Evolutionary conservation across 179 eudicot species (phyloP), one percentile per base, ranked within the genome.

Genomic region (Heliamphora pulchella): DNA sequence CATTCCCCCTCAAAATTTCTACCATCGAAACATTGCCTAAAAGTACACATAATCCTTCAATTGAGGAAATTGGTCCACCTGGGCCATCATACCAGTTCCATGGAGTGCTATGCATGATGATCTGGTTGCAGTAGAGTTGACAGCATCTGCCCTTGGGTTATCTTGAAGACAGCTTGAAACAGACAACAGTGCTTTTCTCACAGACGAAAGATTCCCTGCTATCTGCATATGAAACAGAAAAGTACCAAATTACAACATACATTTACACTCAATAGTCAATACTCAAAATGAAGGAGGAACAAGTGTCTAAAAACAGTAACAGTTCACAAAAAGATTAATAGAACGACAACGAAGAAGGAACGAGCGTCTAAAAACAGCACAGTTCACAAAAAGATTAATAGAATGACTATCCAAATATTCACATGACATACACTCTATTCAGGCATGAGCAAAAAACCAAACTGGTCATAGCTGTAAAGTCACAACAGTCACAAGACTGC

Each of bases 91-190:
- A 76, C 83, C 83, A 61, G 77, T 81, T 77, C 86, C 89, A 58
- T 82, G 87, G 65, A 62, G 63, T 54, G 78, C 59, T 68, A 77
- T 62, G 41, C 80, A 77, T 51, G 74, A 54, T 43, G 79, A 77
- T 58, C 54, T 74, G 74, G 78, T 15, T 53, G 44, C 57, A 67
- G 55, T n/a, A 50, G 83, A 63, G 75, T 57, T 76, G 67, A 69
- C 75, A 41, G 78, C 73, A 77, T 86, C 90, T 74, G 81, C 84
- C 81, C 75, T 80, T 48, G 87, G 80, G 71, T 85, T 89, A 75
- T 87, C 93, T 74, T 88, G 89, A 80, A 90, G 91, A 83, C 90
- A 90, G 76, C 87, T 86, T 82, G 93, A 84, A 68, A 90, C 89
- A 14, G 84, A 82, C 81, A 86, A 79, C 17, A 90, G 82, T 20